These are phyloP conservation scores for Eucalyptus pumila DNA, from an alignment of 345 rosid species.

Conservation along the genomic window DNA sequence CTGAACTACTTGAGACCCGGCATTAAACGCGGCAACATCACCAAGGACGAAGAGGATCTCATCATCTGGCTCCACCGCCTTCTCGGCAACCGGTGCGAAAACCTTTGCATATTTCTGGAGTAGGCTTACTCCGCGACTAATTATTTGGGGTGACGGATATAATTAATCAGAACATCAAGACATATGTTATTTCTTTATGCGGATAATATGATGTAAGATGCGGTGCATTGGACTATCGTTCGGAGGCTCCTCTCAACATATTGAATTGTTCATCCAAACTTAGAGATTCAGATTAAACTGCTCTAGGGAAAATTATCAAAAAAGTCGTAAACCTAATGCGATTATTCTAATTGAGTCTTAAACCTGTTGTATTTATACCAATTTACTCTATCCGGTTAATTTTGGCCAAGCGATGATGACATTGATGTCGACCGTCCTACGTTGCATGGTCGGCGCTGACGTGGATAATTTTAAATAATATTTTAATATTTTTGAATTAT, in stretches of 20 bases:
- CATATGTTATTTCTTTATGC: background rate
- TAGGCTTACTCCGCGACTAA: background rate
- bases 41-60: constrained; percentile 2
- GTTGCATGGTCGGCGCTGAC: no score
- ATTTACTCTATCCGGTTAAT: no score
- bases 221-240: background rate
- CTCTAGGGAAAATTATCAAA: no score
- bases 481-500: no score
- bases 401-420: no score
- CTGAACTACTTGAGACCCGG: background rate
- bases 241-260: background rate
- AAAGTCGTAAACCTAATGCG: no score
- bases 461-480: no score
- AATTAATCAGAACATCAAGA: background rate
- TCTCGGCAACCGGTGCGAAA: background rate
- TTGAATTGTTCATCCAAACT: background rate
- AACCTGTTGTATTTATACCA: no score
- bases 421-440: no score
- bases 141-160: background rate
- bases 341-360: no score
- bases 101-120: background rate
- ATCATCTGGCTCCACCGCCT: background rate
- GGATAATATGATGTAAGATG: background rate
- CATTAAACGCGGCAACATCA: background rate
- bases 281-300: no score